phyloP scores from a whole-genome alignment of 2,329 filamentous ascomycete species.

The Stachybotrys echinatus region DNA sequence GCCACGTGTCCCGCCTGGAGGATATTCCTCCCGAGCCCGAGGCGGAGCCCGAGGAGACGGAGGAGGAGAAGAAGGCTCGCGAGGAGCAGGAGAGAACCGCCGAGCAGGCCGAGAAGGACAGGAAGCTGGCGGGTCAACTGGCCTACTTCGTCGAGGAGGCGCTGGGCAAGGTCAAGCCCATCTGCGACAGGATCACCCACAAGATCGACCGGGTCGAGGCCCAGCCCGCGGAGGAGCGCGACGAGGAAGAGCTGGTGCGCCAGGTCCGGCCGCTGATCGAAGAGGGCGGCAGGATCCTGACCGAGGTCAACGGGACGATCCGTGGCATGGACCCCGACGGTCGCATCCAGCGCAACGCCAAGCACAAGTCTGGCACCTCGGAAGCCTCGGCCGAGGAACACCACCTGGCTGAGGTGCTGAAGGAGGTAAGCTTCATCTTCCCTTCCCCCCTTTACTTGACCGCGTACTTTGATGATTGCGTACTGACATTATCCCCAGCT shows the following conservation, averaged over 20 bases:
- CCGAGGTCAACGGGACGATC: slow-evolving; percentile 81
- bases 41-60: slow-evolving; percentile 39
- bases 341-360: slow-evolving; percentile 76
- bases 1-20: slow-evolving; percentile 62
- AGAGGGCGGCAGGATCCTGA: slow-evolving; percentile 74
- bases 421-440: slow-evolving; percentile 63
- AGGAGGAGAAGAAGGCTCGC: slow-evolving; percentile 46
- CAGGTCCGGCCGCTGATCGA: slow-evolving; percentile 85
- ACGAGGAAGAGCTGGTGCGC: slow-evolving; percentile 84
- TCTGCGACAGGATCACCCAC: slow-evolving; percentile 83
- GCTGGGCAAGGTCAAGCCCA: slow-evolving; percentile 76
- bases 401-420: slow-evolving; percentile 76
- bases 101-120: slow-evolving; percentile 58
- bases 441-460: too few species aligned
- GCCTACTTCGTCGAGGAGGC: slow-evolving; percentile 67
- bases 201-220: slow-evolving; percentile 76
- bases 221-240: slow-evolving; percentile 78
- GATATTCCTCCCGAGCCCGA: slow-evolving; percentile 44
- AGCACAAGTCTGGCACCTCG: slow-evolving; percentile 73
- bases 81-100: slow-evolving; percentile 54
- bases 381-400: slow-evolving; percentile 65
- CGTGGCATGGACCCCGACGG: slow-evolving; percentile 87
- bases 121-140: slow-evolving; percentile 74
- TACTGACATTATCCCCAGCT: slow-evolving; percentile 38
- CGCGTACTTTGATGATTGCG: background rate